Percentiles rank a stretch among this genome's conserved stretches.
phyloP scores from a whole-genome alignment of 495 filamentous ascomycete genomes.

The Hypoxylon fragiforme region DNA sequence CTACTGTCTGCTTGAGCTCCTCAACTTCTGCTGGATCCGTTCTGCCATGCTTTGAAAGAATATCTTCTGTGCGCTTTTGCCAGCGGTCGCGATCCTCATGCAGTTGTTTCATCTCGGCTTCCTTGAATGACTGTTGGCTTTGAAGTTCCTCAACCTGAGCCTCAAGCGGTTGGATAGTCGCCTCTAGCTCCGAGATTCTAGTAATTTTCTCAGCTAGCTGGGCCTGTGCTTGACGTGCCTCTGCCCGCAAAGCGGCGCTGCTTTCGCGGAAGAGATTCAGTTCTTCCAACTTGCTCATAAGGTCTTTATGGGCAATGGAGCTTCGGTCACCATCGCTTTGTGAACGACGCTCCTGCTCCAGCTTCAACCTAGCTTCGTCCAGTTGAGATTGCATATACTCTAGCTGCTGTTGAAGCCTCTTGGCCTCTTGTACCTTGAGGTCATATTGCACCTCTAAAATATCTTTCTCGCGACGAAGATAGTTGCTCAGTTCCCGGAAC shows the following conservation, averaged over 20 bases:
- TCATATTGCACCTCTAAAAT: slow-evolving; percentile 96
- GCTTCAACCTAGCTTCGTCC: slow-evolving; percentile 80
- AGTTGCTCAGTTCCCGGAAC: slow-evolving; percentile 85
- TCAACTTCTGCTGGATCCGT: slow-evolving; percentile 92
- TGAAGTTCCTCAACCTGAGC: slow-evolving; percentile 77
- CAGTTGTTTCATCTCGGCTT: slow-evolving; percentile 82
- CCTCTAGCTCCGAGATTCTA: slow-evolving; percentile 72
- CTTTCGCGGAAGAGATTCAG: slow-evolving; percentile 94
- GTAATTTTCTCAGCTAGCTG: slow-evolving; percentile 72
- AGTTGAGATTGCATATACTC: slow-evolving; percentile 83
- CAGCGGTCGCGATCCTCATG: slow-evolving; percentile 87
- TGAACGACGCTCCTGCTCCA: slow-evolving; percentile 83
- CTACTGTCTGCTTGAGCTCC: slow-evolving; percentile 68
- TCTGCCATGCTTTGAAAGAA: slow-evolving; percentile 93
- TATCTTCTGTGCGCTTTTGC: slow-evolving; percentile 91
- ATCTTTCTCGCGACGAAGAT: slow-evolving; percentile 93
- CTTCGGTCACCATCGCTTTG: slow-evolving; percentile 71
- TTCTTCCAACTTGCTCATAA: slow-evolving; percentile 92
- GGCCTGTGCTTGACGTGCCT: slow-evolving; percentile 75
- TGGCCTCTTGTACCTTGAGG: slow-evolving; percentile 79
- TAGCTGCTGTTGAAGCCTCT: slow-evolving; percentile 84
- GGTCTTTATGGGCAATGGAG: slow-evolving; percentile 76
- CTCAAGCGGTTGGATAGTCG: slow-evolving; percentile 80
- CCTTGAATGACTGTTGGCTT: slow-evolving; percentile 73
- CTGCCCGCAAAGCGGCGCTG: slow-evolving; percentile 81